A percentile compares a stretch with the other conserved stretches of the same genome.
phyloP scores from a whole-genome alignment of 2,329 filamentous ascomycete genomes.

The Endoconidiophora laricicola region DNA sequence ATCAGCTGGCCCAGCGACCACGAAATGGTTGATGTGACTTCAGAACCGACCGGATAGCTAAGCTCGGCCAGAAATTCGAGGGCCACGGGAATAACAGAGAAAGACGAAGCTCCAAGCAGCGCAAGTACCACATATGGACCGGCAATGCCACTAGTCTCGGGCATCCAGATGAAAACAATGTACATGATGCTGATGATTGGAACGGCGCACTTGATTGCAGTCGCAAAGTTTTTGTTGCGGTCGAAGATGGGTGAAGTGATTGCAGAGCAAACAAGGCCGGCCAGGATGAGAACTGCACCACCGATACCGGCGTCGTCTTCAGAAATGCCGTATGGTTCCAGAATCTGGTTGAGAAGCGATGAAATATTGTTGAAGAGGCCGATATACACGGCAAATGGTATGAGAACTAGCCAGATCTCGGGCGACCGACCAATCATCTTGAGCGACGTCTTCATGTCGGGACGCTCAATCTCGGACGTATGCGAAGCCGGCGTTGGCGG shows the following conservation, averaged over 20 bases:
- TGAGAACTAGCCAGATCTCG: constrained; percentile 64
- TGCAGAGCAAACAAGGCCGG: constrained; percentile 64
- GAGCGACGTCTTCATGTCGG: constrained; percentile 33
- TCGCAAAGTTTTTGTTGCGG: constrained; percentile 62
- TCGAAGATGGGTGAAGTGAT: constrained; percentile 70
- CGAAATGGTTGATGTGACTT: constrained; percentile 65
- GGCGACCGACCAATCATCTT: constrained; percentile 38
- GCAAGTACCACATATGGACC: constrained; percentile 63
- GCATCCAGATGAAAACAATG: constrained; percentile 68
- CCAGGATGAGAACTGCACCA: constrained; percentile 75
- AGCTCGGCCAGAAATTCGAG: constrained; percentile 80
- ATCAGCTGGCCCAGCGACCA: constrained; percentile 79
- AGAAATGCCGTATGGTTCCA: constrained; percentile 68
- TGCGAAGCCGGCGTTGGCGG: constrained; percentile 66
- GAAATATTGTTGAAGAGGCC: constrained; percentile 89
- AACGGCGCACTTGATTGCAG: constrained; percentile 54
- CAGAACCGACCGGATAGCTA: constrained; percentile 71
- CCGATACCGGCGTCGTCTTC: constrained; percentile 79
- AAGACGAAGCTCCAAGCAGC: constrained; percentile 62
- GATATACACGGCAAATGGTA: constrained; percentile 73
- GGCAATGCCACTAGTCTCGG: constrained; percentile 33
- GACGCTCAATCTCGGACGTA: constrained; percentile 43
- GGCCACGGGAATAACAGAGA: constrained; percentile 65
- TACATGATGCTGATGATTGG: constrained; percentile 60
- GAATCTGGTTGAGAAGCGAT: constrained; percentile 76